Conservation (phyloP, 805 yeast genomes). For the Pichia exigua region DNA sequence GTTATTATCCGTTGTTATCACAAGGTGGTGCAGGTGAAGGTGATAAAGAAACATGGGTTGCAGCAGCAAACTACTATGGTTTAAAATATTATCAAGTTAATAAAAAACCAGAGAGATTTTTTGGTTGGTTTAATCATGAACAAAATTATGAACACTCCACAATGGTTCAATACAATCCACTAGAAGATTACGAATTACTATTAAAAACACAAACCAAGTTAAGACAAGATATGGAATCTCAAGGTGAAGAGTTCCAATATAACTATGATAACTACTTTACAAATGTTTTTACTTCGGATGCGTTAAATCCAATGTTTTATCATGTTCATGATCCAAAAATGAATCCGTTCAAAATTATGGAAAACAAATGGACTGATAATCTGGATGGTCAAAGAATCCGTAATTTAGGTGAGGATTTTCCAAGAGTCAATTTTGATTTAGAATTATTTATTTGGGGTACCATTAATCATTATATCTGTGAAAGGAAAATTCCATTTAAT, state of each 20-base stretch:
- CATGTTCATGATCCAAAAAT: constrained; percentile 52
- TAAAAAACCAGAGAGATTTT: constrained; percentile 29
- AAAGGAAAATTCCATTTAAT: constrained; percentile 18
- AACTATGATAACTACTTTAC: constrained; percentile 23
- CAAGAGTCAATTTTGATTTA: constrained; percentile 25
- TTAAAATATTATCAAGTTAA: constrained; percentile 48
- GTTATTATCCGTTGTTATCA: constrained; percentile 49
- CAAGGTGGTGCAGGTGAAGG: constrained; percentile 71
- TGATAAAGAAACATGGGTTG: constrained; percentile 70
- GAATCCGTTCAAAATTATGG: constrained; percentile 38
- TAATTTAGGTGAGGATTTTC: constrained; percentile 30
- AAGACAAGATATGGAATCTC: constrained; percentile 17
- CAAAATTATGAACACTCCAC: constrained; percentile 29
- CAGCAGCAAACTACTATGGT: constrained; percentile 52
- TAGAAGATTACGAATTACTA: constrained; percentile 27
- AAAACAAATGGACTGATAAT: constrained; percentile 23
- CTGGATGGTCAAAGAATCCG: constrained; percentile 25
- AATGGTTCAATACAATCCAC: neutral
- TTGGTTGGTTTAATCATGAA: constrained; percentile 27
- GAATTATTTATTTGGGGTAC: constrained; percentile 29
- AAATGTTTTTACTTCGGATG: constrained; percentile 21
- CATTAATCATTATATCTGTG: constrained; percentile 29
- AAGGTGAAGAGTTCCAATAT: constrained; percentile 22
- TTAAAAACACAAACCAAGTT: constrained; percentile 18
- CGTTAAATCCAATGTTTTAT: constrained; percentile 28